Evolutionary conservation across 2,329 filamentous ascomycete genomes (phyloP).

Genomic region (Geosmithia putterillii): DNA sequence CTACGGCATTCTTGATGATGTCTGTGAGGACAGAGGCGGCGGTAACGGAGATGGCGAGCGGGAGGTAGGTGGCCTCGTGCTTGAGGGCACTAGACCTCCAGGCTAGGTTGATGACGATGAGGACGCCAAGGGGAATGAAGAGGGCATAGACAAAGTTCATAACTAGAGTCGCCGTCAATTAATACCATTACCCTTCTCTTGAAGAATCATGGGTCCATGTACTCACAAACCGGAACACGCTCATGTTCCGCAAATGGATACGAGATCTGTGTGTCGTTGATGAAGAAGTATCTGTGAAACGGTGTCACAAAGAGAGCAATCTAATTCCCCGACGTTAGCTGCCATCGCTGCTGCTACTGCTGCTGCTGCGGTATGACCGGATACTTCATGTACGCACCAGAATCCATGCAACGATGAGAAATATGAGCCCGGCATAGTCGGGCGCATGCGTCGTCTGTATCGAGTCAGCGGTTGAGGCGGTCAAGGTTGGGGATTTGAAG

Average conservation of each 20-base stretch:
- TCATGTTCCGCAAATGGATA: constrained; percentile 79
- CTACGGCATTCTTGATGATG: constrained; percentile 78
- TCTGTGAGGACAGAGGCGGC: constrained; percentile 79
- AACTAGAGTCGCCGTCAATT: constrained; percentile 25
- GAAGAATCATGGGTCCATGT: too few species aligned
- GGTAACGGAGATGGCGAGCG: constrained; percentile 64
- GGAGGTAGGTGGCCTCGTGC: constrained; percentile 73
- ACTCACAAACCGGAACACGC: constrained; percentile 65
- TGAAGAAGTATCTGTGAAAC: constrained; percentile 88
- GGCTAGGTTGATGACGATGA: constrained; percentile 51
- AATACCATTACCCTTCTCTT: too few species aligned
- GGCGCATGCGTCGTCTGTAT: constrained; percentile 72
- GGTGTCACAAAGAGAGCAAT: constrained; percentile 45
- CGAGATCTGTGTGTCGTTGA: constrained; percentile 73
- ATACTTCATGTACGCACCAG: constrained; percentile 28
- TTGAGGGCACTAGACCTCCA: constrained; percentile 59
- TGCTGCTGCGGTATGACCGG: too few species aligned
- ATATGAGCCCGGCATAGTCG: constrained; percentile 70
- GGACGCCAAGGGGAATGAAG: constrained; percentile 53
- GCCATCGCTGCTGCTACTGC: background rate
- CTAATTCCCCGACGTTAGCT: constrained; percentile 7
- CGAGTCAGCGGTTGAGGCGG: background rate
- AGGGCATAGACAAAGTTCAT: constrained; percentile 74
- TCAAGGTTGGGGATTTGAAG: background rate
- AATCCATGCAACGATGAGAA: constrained; percentile 58